phyloP scores from a whole-genome alignment of 2,329 filamentous ascomycete species.

The Aspergillus ochraceus region DNA sequence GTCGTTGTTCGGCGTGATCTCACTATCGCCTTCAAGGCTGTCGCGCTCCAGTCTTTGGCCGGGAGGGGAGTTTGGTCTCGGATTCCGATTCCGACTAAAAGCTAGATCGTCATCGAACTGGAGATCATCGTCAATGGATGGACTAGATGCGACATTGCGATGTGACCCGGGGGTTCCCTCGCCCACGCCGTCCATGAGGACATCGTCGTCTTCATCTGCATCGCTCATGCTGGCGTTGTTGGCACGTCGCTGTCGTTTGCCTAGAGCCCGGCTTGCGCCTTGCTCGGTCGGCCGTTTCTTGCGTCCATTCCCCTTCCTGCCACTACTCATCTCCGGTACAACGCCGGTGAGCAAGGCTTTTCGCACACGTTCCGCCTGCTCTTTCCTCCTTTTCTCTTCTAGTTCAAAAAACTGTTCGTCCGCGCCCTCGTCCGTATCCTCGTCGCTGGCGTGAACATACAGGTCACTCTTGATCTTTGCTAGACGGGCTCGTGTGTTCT shows the following conservation, averaged over 20 bases:
- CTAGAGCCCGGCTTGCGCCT: conserved; percentile 8
- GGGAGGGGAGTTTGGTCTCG: conserved; percentile 10
- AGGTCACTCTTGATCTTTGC: conserved; percentile 80
- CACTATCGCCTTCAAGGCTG: conserved; percentile 6
- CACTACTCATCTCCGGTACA: conserved; percentile 27
- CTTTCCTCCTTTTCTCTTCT: conserved; percentile 67
- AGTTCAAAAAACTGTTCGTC: conserved; percentile 73
- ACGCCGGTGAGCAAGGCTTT: conserved; percentile 48
- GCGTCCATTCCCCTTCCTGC: conserved; percentile 27
- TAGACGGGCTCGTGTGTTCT: conserved; percentile 74
- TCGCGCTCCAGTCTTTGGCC: conserved; percentile 1
- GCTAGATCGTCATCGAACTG: conserved; percentile 36
- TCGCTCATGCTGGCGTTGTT: conserved; percentile 6
- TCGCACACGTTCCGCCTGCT: conserved; percentile 52
- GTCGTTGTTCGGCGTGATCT: conserved; percentile 21
- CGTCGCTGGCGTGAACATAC: conserved; percentile 80
- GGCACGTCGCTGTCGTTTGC: conserved; percentile 32
- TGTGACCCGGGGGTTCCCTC: conserved; percentile 19
- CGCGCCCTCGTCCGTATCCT: conserved; percentile 79
- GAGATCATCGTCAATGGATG: conserved; percentile 33
- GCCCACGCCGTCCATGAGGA: conserved; percentile 29
- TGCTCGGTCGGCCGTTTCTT: conserved; percentile 30
- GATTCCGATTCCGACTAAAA: conserved; percentile 28
- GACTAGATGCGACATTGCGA: conserved; percentile 20
- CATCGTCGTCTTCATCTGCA: conserved; percentile 31